These are phyloP conservation scores for Metroxylon sagu DNA, from an alignment of 176 grass and related monocot genomes.

Conservation along the genomic window DNA sequence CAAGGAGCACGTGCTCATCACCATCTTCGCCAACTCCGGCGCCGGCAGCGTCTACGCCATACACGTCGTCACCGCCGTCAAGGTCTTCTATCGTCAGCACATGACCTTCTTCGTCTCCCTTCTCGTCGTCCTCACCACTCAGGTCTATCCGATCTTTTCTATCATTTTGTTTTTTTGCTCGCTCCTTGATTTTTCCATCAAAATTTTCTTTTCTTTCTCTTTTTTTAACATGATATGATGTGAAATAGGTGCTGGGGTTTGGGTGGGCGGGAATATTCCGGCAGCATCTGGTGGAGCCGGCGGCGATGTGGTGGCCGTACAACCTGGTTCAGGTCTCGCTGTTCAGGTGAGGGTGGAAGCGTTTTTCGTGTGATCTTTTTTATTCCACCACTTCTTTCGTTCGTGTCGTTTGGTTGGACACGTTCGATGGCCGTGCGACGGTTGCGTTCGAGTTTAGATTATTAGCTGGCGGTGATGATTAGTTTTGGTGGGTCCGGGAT, in stretches of 20 bases:
- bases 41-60: slow-evolving; percentile 92
- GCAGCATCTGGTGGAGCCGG: slow-evolving; percentile 84
- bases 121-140: slow-evolving; percentile 84
- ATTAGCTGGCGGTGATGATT: no score
- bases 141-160: slow-evolving; percentile 18
- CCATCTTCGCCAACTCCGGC: slow-evolving; percentile 94
- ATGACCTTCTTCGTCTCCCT: slow-evolving; percentile 84
- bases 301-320: slow-evolving; percentile 96
- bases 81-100: slow-evolving; percentile 73
- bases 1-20: slow-evolving; percentile 91
- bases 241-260: slow-evolving; percentile 58
- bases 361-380: no score
- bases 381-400: no score
- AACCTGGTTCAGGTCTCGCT: slow-evolving; percentile 94
- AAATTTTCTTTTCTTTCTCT: not conserved
- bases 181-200: no score
- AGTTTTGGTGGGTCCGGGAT: no score
- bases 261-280: slow-evolving; percentile 97
- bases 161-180: no score
- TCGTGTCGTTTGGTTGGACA: no score
- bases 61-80: slow-evolving; percentile 71
- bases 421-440: no score
- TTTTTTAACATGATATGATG: no score
- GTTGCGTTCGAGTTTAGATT: no score
- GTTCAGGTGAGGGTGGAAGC: slow-evolving; percentile 47